Evolutionary conservation across 768 basidiomycete species (phyloP).

Genomic region (Podaxis mareebaensis): DNA sequence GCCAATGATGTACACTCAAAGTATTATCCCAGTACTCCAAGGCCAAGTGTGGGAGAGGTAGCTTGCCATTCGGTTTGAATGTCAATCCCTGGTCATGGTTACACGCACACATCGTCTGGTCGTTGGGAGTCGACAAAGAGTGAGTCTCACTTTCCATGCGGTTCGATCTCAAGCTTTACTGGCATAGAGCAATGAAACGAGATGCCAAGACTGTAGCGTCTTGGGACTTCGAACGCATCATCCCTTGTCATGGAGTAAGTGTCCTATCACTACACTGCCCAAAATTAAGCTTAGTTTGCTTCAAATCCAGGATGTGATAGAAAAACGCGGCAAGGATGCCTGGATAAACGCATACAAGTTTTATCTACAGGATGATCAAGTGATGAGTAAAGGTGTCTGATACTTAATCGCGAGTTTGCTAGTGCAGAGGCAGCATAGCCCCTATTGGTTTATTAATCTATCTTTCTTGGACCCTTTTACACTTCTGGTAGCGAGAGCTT

Average conservation of each 20-base stretch:
- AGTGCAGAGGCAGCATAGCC: too few relatives aligned
- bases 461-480: too few relatives aligned
- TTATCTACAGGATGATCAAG: conserved; percentile 21
- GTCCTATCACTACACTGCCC: neutral
- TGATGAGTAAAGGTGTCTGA: neutral
- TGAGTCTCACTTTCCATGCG: conserved; percentile 23
- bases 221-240: conserved; percentile 77
- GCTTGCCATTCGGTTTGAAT: conserved; percentile 24
- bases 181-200: conserved; percentile 52
- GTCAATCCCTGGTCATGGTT: conserved; percentile 39
- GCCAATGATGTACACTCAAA: conserved; percentile 3
- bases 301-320: conserved; percentile 53
- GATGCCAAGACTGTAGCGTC: conserved; percentile 63
- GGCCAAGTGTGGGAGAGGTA: conserved; percentile 24
- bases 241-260: conserved; percentile 65
- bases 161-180: neutral
- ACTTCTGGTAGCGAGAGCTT: too few relatives aligned
- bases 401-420: too few relatives aligned
- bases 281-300: neutral
- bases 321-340: conserved; percentile 56
- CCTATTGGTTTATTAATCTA: too few relatives aligned
- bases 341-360: conserved; percentile 46
- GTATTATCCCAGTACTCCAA: conserved; percentile 38
- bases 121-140: conserved; percentile 38
- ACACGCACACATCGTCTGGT: conserved; percentile 34